A percentile compares a stretch with the other conserved stretches of the same genome.
phyloP scores from a whole-genome alignment of 495 filamentous ascomycete genomes.

The Tuber borchii region DNA sequence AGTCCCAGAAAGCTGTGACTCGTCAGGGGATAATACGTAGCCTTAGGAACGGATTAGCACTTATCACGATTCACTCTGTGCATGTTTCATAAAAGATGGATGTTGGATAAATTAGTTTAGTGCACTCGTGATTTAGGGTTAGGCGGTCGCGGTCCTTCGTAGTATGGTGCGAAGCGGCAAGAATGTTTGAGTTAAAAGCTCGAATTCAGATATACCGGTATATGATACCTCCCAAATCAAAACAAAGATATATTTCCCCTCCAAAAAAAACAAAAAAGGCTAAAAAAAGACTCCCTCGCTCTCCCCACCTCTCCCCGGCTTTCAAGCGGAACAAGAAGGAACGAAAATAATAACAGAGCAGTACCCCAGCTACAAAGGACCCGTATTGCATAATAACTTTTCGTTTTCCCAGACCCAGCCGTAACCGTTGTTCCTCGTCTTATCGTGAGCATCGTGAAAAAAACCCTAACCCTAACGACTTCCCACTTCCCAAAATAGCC shows the following conservation, averaged over 20 bases:
- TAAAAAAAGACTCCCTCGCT: not conserved
- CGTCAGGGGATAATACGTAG: not conserved
- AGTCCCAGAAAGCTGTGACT: not conserved
- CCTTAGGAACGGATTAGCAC: not conserved
- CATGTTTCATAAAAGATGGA: not conserved
- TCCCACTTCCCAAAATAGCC: slow-evolving; percentile 1
- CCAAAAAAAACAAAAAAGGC: not conserved
- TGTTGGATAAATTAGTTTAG: not conserved
- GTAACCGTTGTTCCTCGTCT: not conserved
- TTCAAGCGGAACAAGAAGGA: not conserved
- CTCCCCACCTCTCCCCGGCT: not conserved
- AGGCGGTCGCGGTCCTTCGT: not conserved
- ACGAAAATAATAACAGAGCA: not conserved
- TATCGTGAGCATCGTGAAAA: not conserved
- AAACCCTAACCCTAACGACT: not conserved
- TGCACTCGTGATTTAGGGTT: not conserved
- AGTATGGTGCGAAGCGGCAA: not conserved
- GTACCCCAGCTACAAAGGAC: not conserved
- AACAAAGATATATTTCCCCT: not conserved
- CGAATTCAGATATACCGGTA: not conserved
- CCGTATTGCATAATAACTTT: not conserved
- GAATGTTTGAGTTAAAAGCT: not conserved
- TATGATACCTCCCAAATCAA: not conserved
- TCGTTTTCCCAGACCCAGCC: not conserved
- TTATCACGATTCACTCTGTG: not conserved